Percentiles rank a stretch among this genome's conserved stretches.
Conservation (phyloP, 495 filamentous ascomycete genomes). For the Lepraria neglecta region DNA sequence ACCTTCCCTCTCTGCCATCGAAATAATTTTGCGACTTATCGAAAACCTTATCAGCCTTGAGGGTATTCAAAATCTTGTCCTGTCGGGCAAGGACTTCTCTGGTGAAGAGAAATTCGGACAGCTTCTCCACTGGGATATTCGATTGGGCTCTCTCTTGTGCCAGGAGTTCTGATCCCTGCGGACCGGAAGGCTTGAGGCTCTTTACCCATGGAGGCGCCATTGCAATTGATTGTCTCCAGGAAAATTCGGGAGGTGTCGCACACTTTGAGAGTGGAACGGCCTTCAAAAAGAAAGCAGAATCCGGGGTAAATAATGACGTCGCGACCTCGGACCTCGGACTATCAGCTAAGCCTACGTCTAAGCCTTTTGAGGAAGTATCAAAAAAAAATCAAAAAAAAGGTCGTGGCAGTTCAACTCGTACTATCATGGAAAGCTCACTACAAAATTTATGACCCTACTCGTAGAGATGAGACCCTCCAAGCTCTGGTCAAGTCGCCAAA, state of each 20-base stretch:
- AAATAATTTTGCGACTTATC: slow-evolving; percentile 66
- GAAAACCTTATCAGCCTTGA: slow-evolving; percentile 56
- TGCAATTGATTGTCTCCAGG: neutral
- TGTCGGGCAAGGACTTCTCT: slow-evolving; percentile 50
- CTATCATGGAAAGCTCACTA: too few species aligned
- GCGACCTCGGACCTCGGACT: neutral
- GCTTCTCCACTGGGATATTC: slow-evolving; percentile 49
- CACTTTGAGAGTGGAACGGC: too few species aligned
- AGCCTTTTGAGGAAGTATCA: too few species aligned
- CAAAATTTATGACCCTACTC: too few species aligned
- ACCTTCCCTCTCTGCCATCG: slow-evolving; percentile 55
- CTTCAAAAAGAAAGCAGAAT: neutral
- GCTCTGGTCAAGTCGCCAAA: too few species aligned
- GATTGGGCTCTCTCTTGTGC: slow-evolving; percentile 54
- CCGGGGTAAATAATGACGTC: slow-evolving; percentile 3
- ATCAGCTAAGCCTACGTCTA: too few species aligned
- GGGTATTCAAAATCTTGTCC: slow-evolving; percentile 46
- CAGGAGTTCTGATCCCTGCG: slow-evolving; percentile 56
- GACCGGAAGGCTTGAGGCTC: slow-evolving; percentile 53
- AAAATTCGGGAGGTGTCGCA: neutral
- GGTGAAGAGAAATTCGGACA: slow-evolving; percentile 57
- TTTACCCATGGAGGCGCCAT: slow-evolving; percentile 47
- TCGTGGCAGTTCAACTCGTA: too few species aligned
- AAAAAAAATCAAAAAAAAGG: too few species aligned
- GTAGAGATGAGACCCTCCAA: too few species aligned